phyloP scores from a whole-genome alignment of 495 filamentous ascomycete genomes.

The Aspergillus diversus region DNA sequence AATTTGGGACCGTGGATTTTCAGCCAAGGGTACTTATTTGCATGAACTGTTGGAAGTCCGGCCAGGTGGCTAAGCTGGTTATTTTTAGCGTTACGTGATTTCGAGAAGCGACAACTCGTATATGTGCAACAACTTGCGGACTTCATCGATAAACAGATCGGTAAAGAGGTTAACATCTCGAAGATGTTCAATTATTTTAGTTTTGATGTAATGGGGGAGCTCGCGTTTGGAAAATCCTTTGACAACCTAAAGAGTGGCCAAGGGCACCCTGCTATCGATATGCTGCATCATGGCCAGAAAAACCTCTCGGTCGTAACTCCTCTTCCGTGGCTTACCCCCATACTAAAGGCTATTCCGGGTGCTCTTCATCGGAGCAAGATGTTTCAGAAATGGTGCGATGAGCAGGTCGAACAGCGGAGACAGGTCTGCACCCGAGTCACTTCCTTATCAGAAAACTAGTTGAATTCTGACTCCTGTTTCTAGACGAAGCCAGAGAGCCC shows the following conservation, averaged over 20 bases:
- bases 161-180: too few species aligned
- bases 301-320: background rate
- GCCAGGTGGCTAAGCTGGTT: background rate
- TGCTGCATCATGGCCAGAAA: background rate
- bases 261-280: background rate
- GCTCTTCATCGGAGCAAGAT: too few species aligned
- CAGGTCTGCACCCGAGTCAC: too few species aligned
- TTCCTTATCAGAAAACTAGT: too few species aligned
- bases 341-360: too few species aligned
- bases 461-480: background rate
- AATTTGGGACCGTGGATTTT: background rate
- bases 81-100: background rate
- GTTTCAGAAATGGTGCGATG: too few species aligned
- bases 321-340: too few species aligned
- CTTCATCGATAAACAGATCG: too few species aligned
- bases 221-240: slow-evolving; percentile 10
- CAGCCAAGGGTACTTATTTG: background rate
- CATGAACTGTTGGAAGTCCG: background rate
- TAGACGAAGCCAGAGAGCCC: background rate
- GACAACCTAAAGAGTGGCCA: background rate
- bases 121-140: background rate
- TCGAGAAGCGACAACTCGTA: background rate
- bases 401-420: too few species aligned
- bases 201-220: slow-evolving; percentile 8
- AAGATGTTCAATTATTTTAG: background rate